Conservation (phyloP, 495 filamentous ascomycete genomes). For the Penicillium steckii region DNA sequence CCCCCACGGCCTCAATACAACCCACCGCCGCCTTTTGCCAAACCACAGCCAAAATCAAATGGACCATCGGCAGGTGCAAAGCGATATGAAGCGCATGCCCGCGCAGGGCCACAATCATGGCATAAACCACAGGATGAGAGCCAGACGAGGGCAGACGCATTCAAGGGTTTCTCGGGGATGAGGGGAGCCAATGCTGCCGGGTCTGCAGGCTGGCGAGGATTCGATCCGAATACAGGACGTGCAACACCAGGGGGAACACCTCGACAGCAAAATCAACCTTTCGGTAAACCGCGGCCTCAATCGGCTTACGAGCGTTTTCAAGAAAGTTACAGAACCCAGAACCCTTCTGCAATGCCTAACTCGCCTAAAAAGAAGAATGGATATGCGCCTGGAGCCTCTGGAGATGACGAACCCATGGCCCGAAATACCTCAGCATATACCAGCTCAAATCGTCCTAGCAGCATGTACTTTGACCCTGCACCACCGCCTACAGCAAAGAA, state of each 20-base stretch:
- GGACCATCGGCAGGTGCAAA: constrained; percentile 53
- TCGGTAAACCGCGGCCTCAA: constrained; percentile 34
- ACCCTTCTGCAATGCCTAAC: constrained; percentile 35
- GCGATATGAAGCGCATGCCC: constrained; percentile 53
- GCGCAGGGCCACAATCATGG: constrained; percentile 40
- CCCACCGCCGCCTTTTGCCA: constrained; percentile 19
- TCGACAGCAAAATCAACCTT: constrained; percentile 34
- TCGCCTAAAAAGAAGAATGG: constrained; percentile 51
- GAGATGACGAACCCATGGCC: constrained; percentile 57
- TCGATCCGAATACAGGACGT: constrained; percentile 40
- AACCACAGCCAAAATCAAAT: constrained; percentile 34
- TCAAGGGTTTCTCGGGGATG: constrained; percentile 73
- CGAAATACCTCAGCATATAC: constrained; percentile 51
- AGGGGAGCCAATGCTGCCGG: constrained; percentile 31
- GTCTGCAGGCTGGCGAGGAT: constrained; percentile 34
- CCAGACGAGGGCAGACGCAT: constrained; percentile 57
- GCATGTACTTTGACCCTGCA: constrained; percentile 34
- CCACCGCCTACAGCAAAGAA: constrained; percentile 44
- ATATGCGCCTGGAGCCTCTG: constrained; percentile 53
- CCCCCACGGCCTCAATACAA: constrained; percentile 29
- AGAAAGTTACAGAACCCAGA: constrained; percentile 30
- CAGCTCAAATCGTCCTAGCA: constrained; percentile 30
- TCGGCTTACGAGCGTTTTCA: constrained; percentile 49
- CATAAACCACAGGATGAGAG: constrained; percentile 48
- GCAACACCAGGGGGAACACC: constrained; percentile 24